These are phyloP conservation scores for Amaranthus tricolor DNA, from an alignment of 179 eudicot species.

Conservation along the genomic window DNA sequence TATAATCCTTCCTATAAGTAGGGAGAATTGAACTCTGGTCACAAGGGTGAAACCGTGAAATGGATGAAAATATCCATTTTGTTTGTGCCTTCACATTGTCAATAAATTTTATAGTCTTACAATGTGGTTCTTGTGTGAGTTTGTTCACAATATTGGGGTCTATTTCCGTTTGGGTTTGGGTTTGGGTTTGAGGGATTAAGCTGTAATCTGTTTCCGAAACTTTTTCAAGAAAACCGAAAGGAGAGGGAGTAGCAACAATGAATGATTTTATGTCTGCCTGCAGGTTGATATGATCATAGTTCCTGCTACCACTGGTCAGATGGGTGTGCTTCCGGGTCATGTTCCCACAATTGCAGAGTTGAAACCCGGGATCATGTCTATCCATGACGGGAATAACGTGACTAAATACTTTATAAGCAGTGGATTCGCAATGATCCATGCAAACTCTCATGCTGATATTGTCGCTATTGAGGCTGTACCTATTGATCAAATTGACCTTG, in stretches of 20 bases:
- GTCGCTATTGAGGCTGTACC: slow-evolving; percentile 73
- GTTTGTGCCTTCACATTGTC: not conserved
- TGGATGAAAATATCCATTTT: too few species aligned
- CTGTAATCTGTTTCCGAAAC: not conserved
- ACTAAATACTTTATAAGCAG: slow-evolving; percentile 62
- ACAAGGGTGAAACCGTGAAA: too few species aligned
- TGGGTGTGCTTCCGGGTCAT: slow-evolving; percentile 88
- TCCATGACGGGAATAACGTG: slow-evolving; percentile 62
- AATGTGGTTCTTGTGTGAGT: not conserved
- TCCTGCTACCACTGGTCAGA: slow-evolving; percentile 78
- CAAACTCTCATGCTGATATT: slow-evolving; percentile 63
- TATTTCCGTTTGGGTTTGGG: not conserved
- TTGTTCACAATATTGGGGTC: not conserved
- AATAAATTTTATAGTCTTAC: not conserved
- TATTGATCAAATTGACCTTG: slow-evolving; percentile 57
- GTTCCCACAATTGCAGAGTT: slow-evolving; percentile 74
- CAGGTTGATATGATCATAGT: slow-evolving; percentile 88
- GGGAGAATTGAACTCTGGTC: too few species aligned
- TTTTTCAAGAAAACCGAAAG: not conserved
- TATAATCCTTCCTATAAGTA: too few species aligned
- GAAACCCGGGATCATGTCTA: slow-evolving; percentile 64
- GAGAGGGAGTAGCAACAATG: not conserved
- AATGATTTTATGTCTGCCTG: slow-evolving; percentile 3
- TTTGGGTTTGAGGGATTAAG: not conserved
- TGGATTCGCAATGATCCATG: slow-evolving; percentile 67